Base-by-base conservation (phyloP, 768 basidiomycete species). In the Tulasnella sp. region DNA sequence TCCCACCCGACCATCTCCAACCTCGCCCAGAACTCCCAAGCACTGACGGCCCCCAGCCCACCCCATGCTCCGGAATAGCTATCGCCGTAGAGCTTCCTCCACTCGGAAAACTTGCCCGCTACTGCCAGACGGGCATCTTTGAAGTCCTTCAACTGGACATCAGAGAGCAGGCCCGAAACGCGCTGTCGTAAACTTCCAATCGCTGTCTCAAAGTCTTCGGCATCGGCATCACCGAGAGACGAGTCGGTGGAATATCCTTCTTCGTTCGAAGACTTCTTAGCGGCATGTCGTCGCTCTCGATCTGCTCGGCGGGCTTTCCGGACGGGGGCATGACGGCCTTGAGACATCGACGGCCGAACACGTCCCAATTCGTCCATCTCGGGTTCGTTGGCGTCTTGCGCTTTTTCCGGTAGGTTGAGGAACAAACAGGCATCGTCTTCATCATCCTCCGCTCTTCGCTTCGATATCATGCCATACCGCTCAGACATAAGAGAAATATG, bases 1-100 rank as follows among this genome's bases (percentile, higher is more conserved):
- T 95, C 90, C 96, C 96, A 98, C 4, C 91, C 93, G 15, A 94
- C 85, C 80, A 91, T 87, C 85, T 98, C 96, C 78, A 95, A 85
- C 77, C 95, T 87, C n/a, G 90, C 90, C 94, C 94, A 96, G 83
- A 96, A 97, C 83, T 96, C 95, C 95, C 95, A 97, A 71, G 93
- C 93, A 73, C 91, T 91, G 1, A 96, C 90, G 61, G 95, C 87
- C 0, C 92, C 94, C 75, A 96, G 85, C 5, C 95, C 93, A 70
- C 96, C 96, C 87, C 93, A 98, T 5, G 96, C 96, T 51, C 92
- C 91, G 2, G 88, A 85, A 84, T 97, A 98, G 79, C 89, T 94
- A 80, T 98, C 96, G 6, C 86, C 86, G 81, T 92, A 95, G 79
- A 86, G 87, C 79, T 88, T 86, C 75, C 95, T 86, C 96, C 96